phyloP scores from a whole-genome alignment of 192 early-diverging fungal species.

The Irineochytrium annulatum region DNA sequence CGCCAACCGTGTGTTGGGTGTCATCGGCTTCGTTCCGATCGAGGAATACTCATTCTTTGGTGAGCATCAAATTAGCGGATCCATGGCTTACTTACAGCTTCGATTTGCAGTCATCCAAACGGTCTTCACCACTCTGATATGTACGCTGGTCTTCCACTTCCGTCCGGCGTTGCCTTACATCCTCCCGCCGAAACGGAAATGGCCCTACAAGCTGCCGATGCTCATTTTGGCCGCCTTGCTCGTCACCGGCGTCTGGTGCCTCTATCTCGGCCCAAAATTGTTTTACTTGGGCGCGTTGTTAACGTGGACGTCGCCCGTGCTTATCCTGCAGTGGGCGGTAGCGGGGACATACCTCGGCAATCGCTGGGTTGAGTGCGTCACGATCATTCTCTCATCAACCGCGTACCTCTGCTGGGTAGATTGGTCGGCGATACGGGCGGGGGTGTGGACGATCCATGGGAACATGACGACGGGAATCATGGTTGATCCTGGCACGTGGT shows the following conservation, averaged over 20 bases:
- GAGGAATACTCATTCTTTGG: conserved; percentile 60
- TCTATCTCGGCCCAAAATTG: conserved; percentile 20
- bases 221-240: not conserved
- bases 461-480: conserved; percentile 35
- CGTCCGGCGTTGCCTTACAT: conserved; percentile 12
- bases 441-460: conserved; percentile 45
- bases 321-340: conserved; percentile 46
- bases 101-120: conserved; percentile 56
- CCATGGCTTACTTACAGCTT: too few relatives aligned
- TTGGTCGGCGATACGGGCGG: conserved; percentile 33
- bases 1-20: conserved; percentile 34
- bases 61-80: too few relatives aligned
- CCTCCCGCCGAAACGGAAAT: too few relatives aligned
- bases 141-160: conserved; percentile 1
- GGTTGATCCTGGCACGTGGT: conserved; percentile 15
- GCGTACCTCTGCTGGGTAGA: conserved; percentile 48
- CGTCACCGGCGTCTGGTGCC: not conserved
- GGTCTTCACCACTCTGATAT: conserved; percentile 31
- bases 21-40: conserved; percentile 56
- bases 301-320: conserved; percentile 41
- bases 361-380: conserved; percentile 7
- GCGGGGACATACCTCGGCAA: conserved; percentile 43
- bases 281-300: conserved; percentile 50
- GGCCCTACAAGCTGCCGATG: not conserved
- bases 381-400: conserved; percentile 35